Evolutionary conservation across 1,139 yeast species (phyloP).

Genomic region (Saccharomyces hybrid): DNA sequence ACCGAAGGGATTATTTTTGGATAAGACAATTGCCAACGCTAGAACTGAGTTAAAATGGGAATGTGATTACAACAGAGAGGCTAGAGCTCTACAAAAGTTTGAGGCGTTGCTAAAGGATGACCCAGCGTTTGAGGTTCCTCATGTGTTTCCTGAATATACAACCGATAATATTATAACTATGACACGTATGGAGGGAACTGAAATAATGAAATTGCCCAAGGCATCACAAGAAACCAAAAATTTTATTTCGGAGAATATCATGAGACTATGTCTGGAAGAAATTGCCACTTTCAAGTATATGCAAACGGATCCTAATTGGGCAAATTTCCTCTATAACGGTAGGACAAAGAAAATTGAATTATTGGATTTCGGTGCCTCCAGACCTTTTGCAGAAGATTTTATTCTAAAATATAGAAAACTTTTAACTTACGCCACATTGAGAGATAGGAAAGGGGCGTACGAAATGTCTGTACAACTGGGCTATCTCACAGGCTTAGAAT

Average conservation of each 20-base stretch:
- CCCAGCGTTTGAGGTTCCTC: conserved; percentile 70
- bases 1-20: conserved; percentile 89
- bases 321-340: conserved; percentile 80
- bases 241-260: conserved; percentile 77
- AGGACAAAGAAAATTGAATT: conserved; percentile 64
- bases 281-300: conserved; percentile 78
- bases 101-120: conserved; percentile 55
- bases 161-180: conserved; percentile 83
- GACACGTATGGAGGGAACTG: conserved; percentile 80
- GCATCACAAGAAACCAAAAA: conserved; percentile 55
- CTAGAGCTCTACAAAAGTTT: conserved; percentile 67
- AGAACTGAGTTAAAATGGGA: conserved; percentile 94
- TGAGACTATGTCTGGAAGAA: conserved; percentile 81
- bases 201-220: conserved; percentile 61
- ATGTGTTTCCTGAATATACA: conserved; percentile 67
- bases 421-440: conserved; percentile 66
- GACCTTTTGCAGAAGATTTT: conserved; percentile 66
- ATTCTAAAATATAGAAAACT: conserved; percentile 62
- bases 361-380: conserved; percentile 92
- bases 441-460: conserved; percentile 46
- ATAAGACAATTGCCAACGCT: conserved; percentile 88
- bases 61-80: conserved; percentile 91
- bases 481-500: conserved; percentile 85
- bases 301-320: conserved; percentile 99
- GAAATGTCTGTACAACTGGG: conserved; percentile 69